Evolutionary conservation across 352 stramenopile species (phyloP), one percentile per base, ranked within the genome.

Genomic region (Phytophthora uliginosa): DNA sequence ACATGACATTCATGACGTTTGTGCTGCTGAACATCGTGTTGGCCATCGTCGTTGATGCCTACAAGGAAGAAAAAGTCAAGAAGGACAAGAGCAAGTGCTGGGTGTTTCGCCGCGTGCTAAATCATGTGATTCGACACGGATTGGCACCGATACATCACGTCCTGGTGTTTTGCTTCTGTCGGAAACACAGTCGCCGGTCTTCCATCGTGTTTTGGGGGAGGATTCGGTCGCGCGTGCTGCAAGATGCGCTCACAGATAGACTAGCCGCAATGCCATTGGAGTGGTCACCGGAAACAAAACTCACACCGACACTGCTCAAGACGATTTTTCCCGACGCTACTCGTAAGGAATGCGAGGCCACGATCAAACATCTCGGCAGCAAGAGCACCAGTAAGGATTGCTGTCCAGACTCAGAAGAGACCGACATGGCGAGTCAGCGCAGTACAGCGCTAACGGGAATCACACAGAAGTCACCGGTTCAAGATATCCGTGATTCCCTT

Each of bases 21-120:
- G 74, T 93, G 50, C 69, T 92, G 38, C 81, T 93, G 62, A 93
- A 90, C 59, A 90, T 92, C 59, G 87, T 91, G 62, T 66, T 93
- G 36, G 84, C 84, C 15, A 91, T 92, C 48, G 83, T 93, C 7
- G 72, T 93, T 15, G 82, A 90, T 38, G 76, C 84, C 13, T 93
- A 86, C 72, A 76, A 74, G 2, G 61, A 84, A 15, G 80, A 88
- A 54, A 79, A 67, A 4, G 54, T 74, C 7, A 74, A 85, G 53
- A 77, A 74, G 18, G 71, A 80, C 9, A 73, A 71, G 10, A 78
- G 24, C 33, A 78, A 66, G 34, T 71, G 50, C 15, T 74, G 69
- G 67, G 38, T 65, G 7, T 73, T 72, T 51, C 59, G 48, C 53
- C 73, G 53, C 6, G 68, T 75, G 28, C 56, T 71, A 2, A 59